These are phyloP conservation scores for Monilinia fructigena DNA, from an alignment of 2,329 filamentous ascomycete species.

Conservation along the genomic window DNA sequence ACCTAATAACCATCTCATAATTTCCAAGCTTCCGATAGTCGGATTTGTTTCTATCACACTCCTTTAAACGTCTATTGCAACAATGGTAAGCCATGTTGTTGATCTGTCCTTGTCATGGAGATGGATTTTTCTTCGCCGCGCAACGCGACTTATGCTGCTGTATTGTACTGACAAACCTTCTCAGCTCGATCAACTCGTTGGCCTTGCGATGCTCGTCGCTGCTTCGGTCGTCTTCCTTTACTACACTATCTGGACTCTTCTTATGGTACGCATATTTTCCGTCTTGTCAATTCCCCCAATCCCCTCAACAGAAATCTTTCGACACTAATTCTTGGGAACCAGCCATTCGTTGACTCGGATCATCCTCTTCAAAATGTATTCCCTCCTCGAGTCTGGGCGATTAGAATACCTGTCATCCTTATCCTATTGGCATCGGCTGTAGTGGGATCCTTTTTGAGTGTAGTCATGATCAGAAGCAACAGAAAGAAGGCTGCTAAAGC, in stretches of 20 bases:
- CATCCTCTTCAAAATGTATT: slow-evolving; percentile 94
- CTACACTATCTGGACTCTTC: slow-evolving; percentile 95
- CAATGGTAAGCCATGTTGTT: slow-evolving; percentile 36
- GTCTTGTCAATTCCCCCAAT: not conserved
- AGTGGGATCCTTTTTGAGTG: slow-evolving; percentile 90
- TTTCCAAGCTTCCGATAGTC: slow-evolving; percentile 1
- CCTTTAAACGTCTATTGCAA: slow-evolving; percentile 36
- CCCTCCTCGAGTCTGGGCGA: slow-evolving; percentile 96
- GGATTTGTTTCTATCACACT: slow-evolving; percentile 33
- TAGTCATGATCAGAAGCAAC: slow-evolving; percentile 99
- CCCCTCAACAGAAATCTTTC: not conserved
- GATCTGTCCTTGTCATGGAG: not conserved
- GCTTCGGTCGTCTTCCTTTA: slow-evolving; percentile 77
- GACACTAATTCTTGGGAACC: slow-evolving; percentile 8
- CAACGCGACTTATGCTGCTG: not conserved
- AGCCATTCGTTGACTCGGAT: slow-evolving; percentile 97
- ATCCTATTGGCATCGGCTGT: slow-evolving; percentile 89
- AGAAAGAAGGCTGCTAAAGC: slow-evolving; percentile 95
- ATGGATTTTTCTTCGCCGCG: not conserved
- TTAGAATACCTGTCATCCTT: slow-evolving; percentile 96
- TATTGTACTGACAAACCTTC: slow-evolving; percentile 25
- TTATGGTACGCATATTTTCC: slow-evolving; percentile 68
- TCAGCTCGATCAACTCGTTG: slow-evolving; percentile 86
- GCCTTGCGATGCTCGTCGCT: slow-evolving; percentile 72
- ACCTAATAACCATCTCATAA: not conserved